Base-by-base conservation (phyloP, 2,329 filamentous ascomycete species). In the Colletotrichum sp. region DNA sequence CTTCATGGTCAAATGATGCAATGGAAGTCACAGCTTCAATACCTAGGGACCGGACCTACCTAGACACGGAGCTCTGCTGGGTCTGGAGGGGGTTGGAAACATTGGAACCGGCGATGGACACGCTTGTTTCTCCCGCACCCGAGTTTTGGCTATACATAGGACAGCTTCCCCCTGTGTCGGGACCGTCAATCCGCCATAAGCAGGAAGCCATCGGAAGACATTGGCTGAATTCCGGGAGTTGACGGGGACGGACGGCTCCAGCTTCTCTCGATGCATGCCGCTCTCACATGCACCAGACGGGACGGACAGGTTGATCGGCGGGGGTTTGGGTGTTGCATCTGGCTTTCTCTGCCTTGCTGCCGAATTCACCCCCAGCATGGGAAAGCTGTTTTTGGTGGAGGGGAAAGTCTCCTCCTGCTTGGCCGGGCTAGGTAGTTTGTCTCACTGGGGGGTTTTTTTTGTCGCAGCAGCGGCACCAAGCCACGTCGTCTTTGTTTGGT, bases 111-210 rank as follows among this genome's bases (percentile, higher is more conserved):
- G 36, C 47, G 36, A 69, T 72, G 66, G 66, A 31, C 27, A 54
- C 63, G 33, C 34, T 71, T 33, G 62, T 72, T 67, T 74, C 47
- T 72, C 34, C 63, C 63, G 36, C 71, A 72, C 63, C 68, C 68
- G 68, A 71, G 68, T 74, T 72, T 72, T 74, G 68, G 72, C 72
- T 74, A 71, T 71, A 72, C 38, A 67, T 72, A 71, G 68, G 57
- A 62, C 36, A 72, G 67, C 38, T 86, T 59, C 57, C 57, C 36
- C 36, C 21, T 59, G 43, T 62, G 70, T 69, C 34, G 58, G 57
- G 43, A 63, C 43, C 29, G 57, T 33, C 34, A 65, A 38, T 31
- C 29, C 36, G 62, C 66, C 57, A 43, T 58, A n/a, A 51, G 62
- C 43, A 72, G 69, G 68, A 58, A 74, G 43, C 63, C 62, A 63